Base-by-base conservation (phyloP, 441 rosid species). In the Adansonia madagascariensis region DNA sequence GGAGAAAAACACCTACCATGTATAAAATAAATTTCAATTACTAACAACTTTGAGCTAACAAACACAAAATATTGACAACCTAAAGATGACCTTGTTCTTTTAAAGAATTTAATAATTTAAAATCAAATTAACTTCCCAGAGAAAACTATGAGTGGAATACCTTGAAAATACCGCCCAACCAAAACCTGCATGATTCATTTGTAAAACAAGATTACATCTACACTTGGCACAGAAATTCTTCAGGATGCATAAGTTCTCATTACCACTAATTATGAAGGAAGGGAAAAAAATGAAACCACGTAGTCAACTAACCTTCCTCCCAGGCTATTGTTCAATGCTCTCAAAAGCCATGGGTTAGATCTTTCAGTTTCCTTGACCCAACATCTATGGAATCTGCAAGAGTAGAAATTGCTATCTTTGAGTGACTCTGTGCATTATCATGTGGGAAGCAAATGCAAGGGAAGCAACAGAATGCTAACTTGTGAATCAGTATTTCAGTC, bases 141-240 rank as follows among this genome's bases (percentile, higher is more conserved):
- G 47, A n/a, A 15, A 71, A 24, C 8, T 12, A 46, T 9, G 41
- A 24, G 24, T 39, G 73, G 44, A 47, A 35, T 71, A 94, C 99
- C 99, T 96, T 96, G 85, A 92, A 91, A 67, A 91, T 43, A 57
- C 98, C 98, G 78, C 92, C 99, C 70, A 88, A 81, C 98, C 96
- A 96, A 83, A 96, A 96, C 89, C 98, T 96, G 80, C 81, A 86
- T 27, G 75, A 56, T 35, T 44, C 24, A 78, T 50, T 75, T 75
- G 11, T 17, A 64, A 64, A 77, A 61, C n/a, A 43, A 47, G 14
- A 22, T 44, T 15, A 22, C 41, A 59, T 12, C 46, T 35, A 44
- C 5, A 22, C 67, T 44, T 46, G 55, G 53, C 6, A 75, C n/a
- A 46, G 1, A 11, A 61, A 46, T 6, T 71, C n/a, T 53, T 53